Conservation (phyloP, 345 rosid species). For the Turritis glabra region DNA sequence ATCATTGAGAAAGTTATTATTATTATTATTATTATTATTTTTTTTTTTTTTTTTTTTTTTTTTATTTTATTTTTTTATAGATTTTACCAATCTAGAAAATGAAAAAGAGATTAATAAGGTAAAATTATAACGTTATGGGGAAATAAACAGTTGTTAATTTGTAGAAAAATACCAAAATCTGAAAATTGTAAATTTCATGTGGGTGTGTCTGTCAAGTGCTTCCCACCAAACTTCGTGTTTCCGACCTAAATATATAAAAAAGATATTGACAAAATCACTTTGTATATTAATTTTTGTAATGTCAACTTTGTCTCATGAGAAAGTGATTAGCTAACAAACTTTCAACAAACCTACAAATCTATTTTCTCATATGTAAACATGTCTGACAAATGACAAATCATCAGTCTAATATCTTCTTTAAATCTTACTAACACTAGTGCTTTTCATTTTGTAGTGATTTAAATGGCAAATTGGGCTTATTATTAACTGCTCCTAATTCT, state of each 20-base stretch:
- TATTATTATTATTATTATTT: no score
- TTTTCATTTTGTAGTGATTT: background rate
- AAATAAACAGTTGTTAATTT: background rate
- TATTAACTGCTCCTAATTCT: conserved; percentile 20
- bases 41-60: no score
- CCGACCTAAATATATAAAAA: conserved; percentile 10
- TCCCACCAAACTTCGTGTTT: conserved; percentile 35
- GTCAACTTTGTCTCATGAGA: conserved; percentile 34
- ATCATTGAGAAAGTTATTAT: background rate
- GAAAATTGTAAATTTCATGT: conserved; percentile 4
- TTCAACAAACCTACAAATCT: conserved; percentile 33
- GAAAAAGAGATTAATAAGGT: background rate
- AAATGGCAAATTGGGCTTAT: background rate
- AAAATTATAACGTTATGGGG: background rate
- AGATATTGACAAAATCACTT: conserved; percentile 25
- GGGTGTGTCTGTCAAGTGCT: background rate
- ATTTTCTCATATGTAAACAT: conserved; percentile 22
- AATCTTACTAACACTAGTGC: background rate
- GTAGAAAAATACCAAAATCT: background rate
- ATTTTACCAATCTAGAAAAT: background rate
- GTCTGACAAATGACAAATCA: conserved; percentile 14
- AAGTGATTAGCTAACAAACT: conserved; percentile 40
- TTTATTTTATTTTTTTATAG: background rate
- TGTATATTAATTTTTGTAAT: conserved; percentile 3
- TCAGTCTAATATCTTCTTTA: background rate